Percentiles rank a stretch among this genome's conserved stretches.
Conservation (phyloP, 2,329 filamentous ascomycete species). For the Thermothelomyces thermophilus region DNA sequence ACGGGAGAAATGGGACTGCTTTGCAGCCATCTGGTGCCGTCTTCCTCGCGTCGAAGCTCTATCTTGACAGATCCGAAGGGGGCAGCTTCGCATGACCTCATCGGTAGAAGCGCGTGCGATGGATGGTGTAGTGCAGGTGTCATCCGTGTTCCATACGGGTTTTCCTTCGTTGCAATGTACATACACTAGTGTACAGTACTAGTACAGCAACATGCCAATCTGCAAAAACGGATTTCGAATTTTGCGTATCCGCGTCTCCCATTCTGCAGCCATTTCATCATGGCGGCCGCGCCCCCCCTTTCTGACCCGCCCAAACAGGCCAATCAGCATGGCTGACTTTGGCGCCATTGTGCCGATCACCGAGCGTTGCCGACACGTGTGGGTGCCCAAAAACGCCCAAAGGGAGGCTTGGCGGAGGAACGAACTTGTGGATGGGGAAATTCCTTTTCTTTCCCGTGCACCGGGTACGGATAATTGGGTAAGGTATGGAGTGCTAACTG, state of each 20-base stretch:
- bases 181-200: no score
- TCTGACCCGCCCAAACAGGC: not conserved
- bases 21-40: no score
- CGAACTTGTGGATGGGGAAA: not conserved
- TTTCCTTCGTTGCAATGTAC: no score
- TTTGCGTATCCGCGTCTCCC: not conserved
- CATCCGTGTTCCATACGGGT: no score
- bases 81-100: no score
- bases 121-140: no score
- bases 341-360: constrained; percentile 23
- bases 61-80: no score
- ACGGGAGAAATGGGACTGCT: no score
- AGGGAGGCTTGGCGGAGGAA: not conserved
- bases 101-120: no score
- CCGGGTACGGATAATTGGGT: not conserved
- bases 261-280: constrained; percentile 9
- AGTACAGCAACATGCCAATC: not conserved
- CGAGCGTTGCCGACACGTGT: constrained; percentile 5
- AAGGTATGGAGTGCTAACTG: no score
- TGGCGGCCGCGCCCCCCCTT: not conserved
- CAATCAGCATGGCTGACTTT: constrained; percentile 15
- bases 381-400: not conserved
- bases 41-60: no score
- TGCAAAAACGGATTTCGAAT: not conserved
- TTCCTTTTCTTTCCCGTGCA: not conserved